These are phyloP conservation scores for Mycosphaerelloides madeirae DNA, from an alignment of 2,329 filamentous ascomycete species.

Conservation along the genomic window DNA sequence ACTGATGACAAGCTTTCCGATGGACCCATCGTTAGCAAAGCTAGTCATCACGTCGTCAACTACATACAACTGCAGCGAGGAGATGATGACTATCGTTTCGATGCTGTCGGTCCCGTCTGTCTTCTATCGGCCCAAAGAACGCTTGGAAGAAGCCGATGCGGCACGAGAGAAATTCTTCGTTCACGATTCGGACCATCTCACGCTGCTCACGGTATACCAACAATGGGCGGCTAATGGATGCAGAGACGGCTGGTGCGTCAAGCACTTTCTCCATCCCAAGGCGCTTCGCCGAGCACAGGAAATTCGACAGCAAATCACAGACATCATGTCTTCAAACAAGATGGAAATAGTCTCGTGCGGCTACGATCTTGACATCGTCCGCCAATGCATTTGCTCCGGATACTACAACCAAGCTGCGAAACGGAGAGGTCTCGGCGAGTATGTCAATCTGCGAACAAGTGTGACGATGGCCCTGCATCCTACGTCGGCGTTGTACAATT, in stretches of 20 bases:
- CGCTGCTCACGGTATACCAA: constrained; percentile 88
- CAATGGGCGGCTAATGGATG: constrained; percentile 91
- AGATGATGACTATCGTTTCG: constrained; percentile 96
- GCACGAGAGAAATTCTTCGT: constrained; percentile 98
- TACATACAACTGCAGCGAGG: constrained; percentile 81
- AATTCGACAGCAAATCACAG: constrained; percentile 85
- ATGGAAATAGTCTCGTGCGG: constrained; percentile 84
- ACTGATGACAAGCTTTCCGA: constrained; percentile 96
- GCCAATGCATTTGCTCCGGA: constrained; percentile 93
- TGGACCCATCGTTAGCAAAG: constrained; percentile 95
- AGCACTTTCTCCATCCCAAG: constrained; percentile 94
- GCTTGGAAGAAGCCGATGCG: constrained; percentile 91
- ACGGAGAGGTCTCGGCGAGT: constrained; percentile 94
- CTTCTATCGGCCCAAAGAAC: constrained; percentile 94
- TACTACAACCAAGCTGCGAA: constrained; percentile 98
- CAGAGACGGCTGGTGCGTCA: constrained; percentile 85
- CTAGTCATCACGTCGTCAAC: constrained; percentile 79
- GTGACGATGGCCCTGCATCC: constrained; percentile 93
- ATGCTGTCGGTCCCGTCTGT: constrained; percentile 97
- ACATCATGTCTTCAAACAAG: constrained; percentile 92
- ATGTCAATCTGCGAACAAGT: constrained; percentile 91
- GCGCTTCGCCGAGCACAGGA: constrained; percentile 86
- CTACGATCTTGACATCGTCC: constrained; percentile 93
- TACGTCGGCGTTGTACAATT: constrained; percentile 85
- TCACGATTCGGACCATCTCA: constrained; percentile 93